Conservation (phyloP, 441 rosid genomes). For the Gossypium aridum region DNA sequence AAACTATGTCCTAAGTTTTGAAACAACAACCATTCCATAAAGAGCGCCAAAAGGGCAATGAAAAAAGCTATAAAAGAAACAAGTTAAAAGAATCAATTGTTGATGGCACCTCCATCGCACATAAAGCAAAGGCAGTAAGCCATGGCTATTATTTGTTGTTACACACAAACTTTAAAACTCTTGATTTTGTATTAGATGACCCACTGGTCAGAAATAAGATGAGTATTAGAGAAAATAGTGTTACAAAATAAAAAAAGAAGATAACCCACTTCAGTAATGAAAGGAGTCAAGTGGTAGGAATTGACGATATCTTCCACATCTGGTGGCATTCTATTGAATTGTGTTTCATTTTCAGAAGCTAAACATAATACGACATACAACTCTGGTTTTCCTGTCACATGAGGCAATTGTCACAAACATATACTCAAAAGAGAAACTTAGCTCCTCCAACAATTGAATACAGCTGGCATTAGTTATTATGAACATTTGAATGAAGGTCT, state of each 20-base stretch:
- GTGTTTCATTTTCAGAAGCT: conserved; percentile 35
- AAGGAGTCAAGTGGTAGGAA: conserved; percentile 73
- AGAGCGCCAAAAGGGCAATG: background rate
- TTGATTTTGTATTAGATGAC: background rate
- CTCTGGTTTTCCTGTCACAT: conserved; percentile 47
- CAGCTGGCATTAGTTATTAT: background rate
- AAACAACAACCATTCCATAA: background rate
- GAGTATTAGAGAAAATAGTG: background rate
- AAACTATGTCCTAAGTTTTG: background rate
- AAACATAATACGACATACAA: conserved; percentile 62
- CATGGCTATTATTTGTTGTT: background rate
- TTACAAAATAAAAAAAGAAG: conserved; percentile 13
- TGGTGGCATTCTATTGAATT: conserved; percentile 31
- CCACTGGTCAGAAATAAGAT: background rate
- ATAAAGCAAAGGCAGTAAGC: background rate
- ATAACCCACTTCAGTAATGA: conserved; percentile 64
- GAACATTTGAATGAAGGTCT: background rate
- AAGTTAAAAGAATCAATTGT: background rate
- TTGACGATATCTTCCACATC: conserved; percentile 46
- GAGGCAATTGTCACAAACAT: conserved; percentile 10
- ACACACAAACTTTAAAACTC: background rate
- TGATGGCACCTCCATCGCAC: background rate
- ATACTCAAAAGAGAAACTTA: background rate
- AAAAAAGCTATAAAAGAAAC: background rate
- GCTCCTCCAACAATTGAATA: background rate